Percentiles rank a stretch among this genome's conserved stretches.
These are phyloP conservation scores for Bacidia gigantensis DNA, from an alignment of 495 filamentous ascomycete species.

Conservation along the genomic window DNA sequence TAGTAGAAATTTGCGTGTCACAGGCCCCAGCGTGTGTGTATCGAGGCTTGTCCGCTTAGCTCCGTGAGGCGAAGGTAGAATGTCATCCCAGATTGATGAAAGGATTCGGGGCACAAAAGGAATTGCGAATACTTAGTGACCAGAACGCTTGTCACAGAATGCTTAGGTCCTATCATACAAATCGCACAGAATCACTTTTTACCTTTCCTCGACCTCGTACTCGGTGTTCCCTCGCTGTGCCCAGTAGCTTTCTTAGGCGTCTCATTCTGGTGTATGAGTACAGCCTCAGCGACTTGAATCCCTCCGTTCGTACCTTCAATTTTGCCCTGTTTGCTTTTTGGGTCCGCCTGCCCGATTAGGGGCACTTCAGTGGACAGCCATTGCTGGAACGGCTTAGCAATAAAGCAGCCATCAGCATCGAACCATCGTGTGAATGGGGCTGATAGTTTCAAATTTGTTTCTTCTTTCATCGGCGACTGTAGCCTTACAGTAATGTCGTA, in stretches of 20 bases:
- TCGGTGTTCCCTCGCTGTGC: conserved; percentile 1
- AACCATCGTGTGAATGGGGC: conserved; percentile 80
- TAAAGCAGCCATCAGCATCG: conserved; percentile 64
- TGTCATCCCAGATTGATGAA: no score
- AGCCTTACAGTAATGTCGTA: conserved; percentile 60
- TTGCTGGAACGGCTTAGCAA: conserved; percentile 69
- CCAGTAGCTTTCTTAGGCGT: conserved; percentile 5
- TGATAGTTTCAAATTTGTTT: conserved; percentile 35
- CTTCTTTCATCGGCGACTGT: conserved; percentile 16
- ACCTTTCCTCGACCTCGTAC: conserved; percentile 4
- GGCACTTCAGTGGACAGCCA: conserved; percentile 61
- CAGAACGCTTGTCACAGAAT: no score
- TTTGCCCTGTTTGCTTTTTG: conserved; percentile 32
- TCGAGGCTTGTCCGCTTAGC: no score
- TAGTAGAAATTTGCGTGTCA: no score
- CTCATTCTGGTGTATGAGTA: conserved; percentile 6
- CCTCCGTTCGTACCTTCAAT: conserved; percentile 2
- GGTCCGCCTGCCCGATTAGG: conserved; percentile 53
- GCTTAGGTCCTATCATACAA: no score
- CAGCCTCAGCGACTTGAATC: neutral
- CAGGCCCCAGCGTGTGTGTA: no score
- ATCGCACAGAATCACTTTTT: conserved; percentile 2
- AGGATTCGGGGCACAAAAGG: no score
- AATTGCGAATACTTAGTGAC: no score
- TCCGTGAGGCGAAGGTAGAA: no score